Evolutionary conservation across 2,329 filamentous ascomycete genomes (phyloP).

Genomic region (Rhytidhysteron rufulum): DNA sequence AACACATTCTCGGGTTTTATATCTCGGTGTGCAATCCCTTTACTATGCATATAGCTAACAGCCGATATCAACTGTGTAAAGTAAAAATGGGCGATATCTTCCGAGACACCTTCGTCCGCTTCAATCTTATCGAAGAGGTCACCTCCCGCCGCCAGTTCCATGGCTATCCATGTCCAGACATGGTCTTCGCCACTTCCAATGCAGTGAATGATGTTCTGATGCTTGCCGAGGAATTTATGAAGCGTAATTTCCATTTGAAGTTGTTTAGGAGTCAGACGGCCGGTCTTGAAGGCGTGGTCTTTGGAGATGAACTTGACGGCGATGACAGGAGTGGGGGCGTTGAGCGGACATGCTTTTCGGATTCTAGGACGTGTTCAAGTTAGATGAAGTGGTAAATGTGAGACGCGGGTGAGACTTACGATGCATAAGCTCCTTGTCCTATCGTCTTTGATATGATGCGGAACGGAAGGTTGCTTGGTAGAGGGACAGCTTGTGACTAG

Average conservation of each 20-base stretch:
- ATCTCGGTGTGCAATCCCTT: constrained; percentile 83
- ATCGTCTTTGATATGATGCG: constrained; percentile 95
- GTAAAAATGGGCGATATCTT: constrained; percentile 95
- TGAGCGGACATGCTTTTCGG: constrained; percentile 82
- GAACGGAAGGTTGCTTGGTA: constrained; percentile 84
- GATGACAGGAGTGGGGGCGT: constrained; percentile 70
- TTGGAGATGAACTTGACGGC: constrained; percentile 99
- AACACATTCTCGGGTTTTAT: constrained; percentile 86
- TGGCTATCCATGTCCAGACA: constrained; percentile 94
- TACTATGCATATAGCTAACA: constrained; percentile 92
- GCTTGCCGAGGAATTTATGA: constrained; percentile 82
- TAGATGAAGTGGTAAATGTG: constrained; percentile 1
- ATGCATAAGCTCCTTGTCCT: constrained; percentile 93
- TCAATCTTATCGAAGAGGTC: constrained; percentile 99
- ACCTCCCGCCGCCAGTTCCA: constrained; percentile 93
- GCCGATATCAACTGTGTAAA: constrained; percentile 89
- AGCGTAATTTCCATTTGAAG: constrained; percentile 87
- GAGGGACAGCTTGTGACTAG: constrained; percentile 83
- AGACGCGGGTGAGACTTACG: constrained; percentile 54
- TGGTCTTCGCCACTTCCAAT: constrained; percentile 81
- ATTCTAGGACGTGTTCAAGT: constrained; percentile 55
- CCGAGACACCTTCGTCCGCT: constrained; percentile 88
- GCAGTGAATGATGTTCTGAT: constrained; percentile 92
- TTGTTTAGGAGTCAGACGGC: constrained; percentile 83
- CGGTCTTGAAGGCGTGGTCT: constrained; percentile 84